Evolutionary conservation across 2,329 filamentous ascomycete species (phyloP).

Genomic region (Diaporthe citri): DNA sequence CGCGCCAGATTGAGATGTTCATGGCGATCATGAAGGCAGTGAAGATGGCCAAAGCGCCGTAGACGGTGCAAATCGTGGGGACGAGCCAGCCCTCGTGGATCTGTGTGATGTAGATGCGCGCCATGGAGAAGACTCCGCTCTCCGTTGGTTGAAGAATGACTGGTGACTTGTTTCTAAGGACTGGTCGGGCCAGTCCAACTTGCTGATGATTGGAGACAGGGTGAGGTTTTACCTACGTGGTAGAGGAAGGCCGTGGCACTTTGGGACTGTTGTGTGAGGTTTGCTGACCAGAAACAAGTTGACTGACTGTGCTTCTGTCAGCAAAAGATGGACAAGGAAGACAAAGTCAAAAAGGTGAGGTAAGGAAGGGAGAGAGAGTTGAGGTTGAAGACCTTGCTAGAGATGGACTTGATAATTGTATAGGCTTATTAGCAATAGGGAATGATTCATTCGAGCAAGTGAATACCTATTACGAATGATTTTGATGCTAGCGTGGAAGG

Average conservation of each 20-base stretch:
- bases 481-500: background rate
- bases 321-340: no score
- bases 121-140: background rate
- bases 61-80: background rate
- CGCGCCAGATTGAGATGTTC: background rate
- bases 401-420: background rate
- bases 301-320: no score
- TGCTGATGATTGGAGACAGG: background rate
- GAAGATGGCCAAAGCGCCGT: background rate
- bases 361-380: background rate
- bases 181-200: background rate
- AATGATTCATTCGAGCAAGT: background rate
- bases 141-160: background rate
- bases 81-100: background rate
- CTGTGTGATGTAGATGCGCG: no score
- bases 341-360: no score
- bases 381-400: background rate
- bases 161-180: no score
- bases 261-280: background rate
- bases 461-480: background rate
- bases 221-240: background rate
- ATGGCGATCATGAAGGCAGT: background rate
- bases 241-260: background rate
- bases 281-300: background rate
- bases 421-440: background rate